Evolutionary conservation across 129 eudicot species (phyloP), one percentile per base, ranked within the genome.

Genomic region (Helichrysum umbraculigerum): DNA sequence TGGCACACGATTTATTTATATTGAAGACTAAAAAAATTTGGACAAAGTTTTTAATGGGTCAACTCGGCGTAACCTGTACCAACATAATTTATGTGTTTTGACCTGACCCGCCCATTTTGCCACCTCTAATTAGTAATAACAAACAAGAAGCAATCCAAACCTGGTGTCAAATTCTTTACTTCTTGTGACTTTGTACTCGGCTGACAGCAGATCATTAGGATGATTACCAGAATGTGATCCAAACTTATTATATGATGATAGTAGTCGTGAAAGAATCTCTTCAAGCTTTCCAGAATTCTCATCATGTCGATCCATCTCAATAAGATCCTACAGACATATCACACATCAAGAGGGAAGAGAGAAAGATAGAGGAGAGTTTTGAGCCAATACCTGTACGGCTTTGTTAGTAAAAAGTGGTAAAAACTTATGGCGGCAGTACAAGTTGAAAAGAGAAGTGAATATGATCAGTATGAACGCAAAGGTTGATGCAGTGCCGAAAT

Each of bases 261-360:
- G 74, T 65, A 95, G 76, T 47, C 71, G 81, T 37, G 77, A 37
- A 77, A 87, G 82, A 73, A 87, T 83, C 75, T 87, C 94, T 58
- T 84, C 83, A 70, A 87, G 19, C 65, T 62, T 79, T 74, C 89
- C 90, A 22, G 76, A 60, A 32, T 83, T 86, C 82, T 89, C 97
- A 66, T 95, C 97, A 64, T 84, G 76, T 28, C 91, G 89, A 75
- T 95, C 99, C 99, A 95, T 87, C 41, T 95, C 99, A 68, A 91
- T 89, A 25, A 91, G 82, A 72, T 81, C 84, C 99, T 95, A 80
- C 72, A 76, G 20, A 58, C 67, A 76, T 59, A 67, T 57, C 67
- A 75, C 58, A 37, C 28, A 74, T 66, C 15, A 62, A 62, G 25
- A 14, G 29, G 5, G 60, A 32, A 47, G 65, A 70, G 58, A 11